A percentile compares a stretch with the other conserved stretches of the same genome.
Conservation (phyloP, 2,329 filamentous ascomycete species). For the Fusarium foetens region DNA sequence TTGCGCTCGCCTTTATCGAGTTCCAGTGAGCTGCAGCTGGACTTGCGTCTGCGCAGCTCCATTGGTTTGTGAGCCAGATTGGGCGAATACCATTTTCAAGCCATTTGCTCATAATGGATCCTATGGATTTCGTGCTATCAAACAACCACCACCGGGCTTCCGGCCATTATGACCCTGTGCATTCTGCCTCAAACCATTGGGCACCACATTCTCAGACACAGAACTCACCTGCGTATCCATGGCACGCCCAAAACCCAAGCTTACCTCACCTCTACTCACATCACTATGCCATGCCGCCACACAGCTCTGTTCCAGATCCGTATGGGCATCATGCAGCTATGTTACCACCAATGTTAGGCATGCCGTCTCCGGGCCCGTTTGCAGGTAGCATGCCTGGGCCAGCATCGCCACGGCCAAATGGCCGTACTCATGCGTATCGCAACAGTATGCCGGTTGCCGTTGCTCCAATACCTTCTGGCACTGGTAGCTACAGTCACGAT, state of each 20-base stretch:
- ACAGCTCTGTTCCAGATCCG: conserved; percentile 31
- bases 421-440: conserved; percentile 24
- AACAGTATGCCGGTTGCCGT: conserved; percentile 19
- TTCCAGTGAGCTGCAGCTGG: conserved; percentile 7
- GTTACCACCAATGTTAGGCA: conserved; percentile 38
- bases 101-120: conserved; percentile 41
- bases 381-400: conserved; percentile 26
- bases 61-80: not conserved
- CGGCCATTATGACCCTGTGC: conserved; percentile 45
- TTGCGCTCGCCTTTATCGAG: not conserved
- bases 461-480: conserved; percentile 4
- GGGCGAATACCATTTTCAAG: conserved; percentile 8
- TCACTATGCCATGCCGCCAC: conserved; percentile 29
- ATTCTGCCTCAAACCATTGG: conserved; percentile 44
- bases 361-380: conserved; percentile 25
- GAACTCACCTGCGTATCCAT: conserved; percentile 35
- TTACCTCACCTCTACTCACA: conserved; percentile 36
- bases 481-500: conserved; percentile 25
- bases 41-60: conserved; percentile 12
- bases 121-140: conserved; percentile 42
- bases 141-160: conserved; percentile 35
- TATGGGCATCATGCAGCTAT: conserved; percentile 36
- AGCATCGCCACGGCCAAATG: conserved; percentile 25
- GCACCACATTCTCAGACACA: conserved; percentile 36
- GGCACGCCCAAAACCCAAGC: conserved; percentile 33